phyloP scores from a whole-genome alignment of 805 yeast genomes.

The Ogataea saltuana region DNA sequence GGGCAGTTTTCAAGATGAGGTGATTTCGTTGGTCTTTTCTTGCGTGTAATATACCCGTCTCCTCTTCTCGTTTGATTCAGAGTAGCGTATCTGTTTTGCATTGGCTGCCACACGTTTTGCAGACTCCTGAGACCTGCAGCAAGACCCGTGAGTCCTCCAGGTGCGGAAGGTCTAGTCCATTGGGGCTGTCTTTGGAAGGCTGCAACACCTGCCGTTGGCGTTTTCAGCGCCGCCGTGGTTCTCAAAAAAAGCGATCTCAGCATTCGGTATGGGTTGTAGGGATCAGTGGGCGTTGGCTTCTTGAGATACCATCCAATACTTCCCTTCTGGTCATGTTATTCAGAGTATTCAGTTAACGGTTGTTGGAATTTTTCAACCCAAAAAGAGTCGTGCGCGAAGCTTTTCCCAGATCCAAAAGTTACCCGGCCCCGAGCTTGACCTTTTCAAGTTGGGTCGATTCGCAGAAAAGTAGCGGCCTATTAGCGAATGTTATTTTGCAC shows the following conservation, averaged over 20 bases:
- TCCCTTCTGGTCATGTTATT: neutral
- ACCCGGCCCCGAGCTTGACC: constrained; percentile 5
- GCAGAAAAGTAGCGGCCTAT: constrained; percentile 6
- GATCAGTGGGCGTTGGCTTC: too few relatives aligned
- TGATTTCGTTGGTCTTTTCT: constrained; percentile 52
- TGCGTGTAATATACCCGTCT: constrained; percentile 42
- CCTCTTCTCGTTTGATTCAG: constrained; percentile 78
- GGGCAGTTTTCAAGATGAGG: constrained; percentile 88
- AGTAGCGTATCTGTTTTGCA: constrained; percentile 61
- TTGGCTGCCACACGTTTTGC: constrained; percentile 11
- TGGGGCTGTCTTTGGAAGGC: neutral
- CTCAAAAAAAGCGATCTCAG: constrained; percentile 5
- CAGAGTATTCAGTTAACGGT: neutral
- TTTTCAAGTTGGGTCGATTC: constrained; percentile 1
- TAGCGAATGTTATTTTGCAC: neutral
- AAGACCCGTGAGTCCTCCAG: constrained; percentile 3
- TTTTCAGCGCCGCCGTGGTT: constrained; percentile 1
- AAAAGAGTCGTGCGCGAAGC: too few relatives aligned
- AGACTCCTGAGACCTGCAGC: constrained; percentile 1
- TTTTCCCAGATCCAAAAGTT: too few relatives aligned
- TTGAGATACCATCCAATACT: too few relatives aligned
- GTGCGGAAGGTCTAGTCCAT: constrained; percentile 2
- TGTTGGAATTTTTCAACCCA: constrained; percentile 2
- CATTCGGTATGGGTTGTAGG: neutral
- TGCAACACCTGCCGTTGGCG: neutral